Evolutionary conservation across 306 rosid genomes (phyloP), one percentile per base, ranked within the genome.

Genomic region (Mimosa pudica): DNA sequence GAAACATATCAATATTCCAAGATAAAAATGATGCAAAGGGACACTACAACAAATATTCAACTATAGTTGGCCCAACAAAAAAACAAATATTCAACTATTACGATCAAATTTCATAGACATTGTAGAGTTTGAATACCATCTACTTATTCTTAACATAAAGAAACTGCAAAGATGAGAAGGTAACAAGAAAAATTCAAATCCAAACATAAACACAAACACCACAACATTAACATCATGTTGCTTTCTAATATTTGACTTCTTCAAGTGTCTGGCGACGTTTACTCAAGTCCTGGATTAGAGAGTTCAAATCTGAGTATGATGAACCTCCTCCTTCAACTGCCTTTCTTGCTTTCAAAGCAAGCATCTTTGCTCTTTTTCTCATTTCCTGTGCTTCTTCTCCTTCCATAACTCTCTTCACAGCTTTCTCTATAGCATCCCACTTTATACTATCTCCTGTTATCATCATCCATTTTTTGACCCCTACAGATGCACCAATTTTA

Each of bases 251-350:
- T 49, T 12, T 10, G 17, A 14, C 3, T 54, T 58, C 36, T 20
- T 20, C 16, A 10, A 17, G 36, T 3, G 13, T 17, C 8, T 17
- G 30, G 2, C 18, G 9, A 63, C 68, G 68, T 8, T 3, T 1
- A 5, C 20, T 30, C 33, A 75, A 75, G 66, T 75, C 71, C n/a
- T 14, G 47, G 2, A 75, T 75, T 1, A 75, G 20, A 32, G 11
- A 10, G 30, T 8, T 32, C 61, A 62, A 62, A 62, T 75, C 47
- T 0, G 79, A 46, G 61, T 16, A 17, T 0, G 85, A 86, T 0
- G 89, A 80, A 4, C 85, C 87, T 17, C 85, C 80, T 44, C 47
- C 54, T 63, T 32, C 76, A n/a, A 83, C 63, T 20, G 83, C 81
- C 41, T 17, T 46, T 64, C 51, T 55, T 13, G 89, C 89, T 79